phyloP scores from a whole-genome alignment of 768 basidiomycete species.

The Tulasnella sp. region DNA sequence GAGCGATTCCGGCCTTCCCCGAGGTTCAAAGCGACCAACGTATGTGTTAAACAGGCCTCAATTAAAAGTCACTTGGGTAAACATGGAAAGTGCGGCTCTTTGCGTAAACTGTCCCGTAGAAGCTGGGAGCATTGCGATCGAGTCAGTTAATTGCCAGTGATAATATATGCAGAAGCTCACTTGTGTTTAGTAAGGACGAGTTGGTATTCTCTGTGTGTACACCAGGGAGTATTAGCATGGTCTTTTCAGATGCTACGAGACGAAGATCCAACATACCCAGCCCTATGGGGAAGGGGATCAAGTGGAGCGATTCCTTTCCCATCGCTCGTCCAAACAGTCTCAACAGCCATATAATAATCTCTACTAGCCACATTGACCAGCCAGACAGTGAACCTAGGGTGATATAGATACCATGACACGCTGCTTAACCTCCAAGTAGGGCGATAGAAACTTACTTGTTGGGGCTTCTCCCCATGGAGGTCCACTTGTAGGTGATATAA shows the following conservation, averaged over 20 bases:
- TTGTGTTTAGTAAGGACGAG: not conserved
- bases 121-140: not conserved
- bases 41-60: not conserved
- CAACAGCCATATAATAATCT: not conserved
- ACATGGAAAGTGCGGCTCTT: not conserved
- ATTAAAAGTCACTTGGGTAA: not conserved
- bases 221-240: not conserved
- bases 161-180: not conserved
- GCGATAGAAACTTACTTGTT: not conserved
- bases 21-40: not conserved
- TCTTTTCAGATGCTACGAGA: not conserved
- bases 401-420: not conserved
- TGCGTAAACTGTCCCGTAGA: not conserved
- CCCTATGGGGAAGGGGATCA: not conserved
- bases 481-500: not conserved
- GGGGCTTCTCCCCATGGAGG: not conserved
- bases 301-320: not conserved
- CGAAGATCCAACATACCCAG: not conserved
- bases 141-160: not conserved
- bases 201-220: not conserved
- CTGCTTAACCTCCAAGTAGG: not conserved
- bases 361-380: not conserved
- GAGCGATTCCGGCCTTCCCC: not conserved
- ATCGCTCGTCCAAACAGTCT: not conserved
- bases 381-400: not conserved